These are phyloP conservation scores for Quercus parvula DNA, from an alignment of 306 rosid genomes.

Conservation along the genomic window DNA sequence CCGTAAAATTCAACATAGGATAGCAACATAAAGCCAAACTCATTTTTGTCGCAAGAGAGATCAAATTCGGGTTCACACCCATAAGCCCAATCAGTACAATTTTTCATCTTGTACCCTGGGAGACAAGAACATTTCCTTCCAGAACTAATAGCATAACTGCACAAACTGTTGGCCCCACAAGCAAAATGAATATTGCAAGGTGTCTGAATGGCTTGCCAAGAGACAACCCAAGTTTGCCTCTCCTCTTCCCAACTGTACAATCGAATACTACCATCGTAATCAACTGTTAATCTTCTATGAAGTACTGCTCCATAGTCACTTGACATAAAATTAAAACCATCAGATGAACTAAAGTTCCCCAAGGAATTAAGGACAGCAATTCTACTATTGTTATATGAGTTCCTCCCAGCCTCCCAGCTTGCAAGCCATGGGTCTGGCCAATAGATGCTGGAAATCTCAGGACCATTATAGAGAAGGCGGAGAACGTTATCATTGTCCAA, in stretches of 20 bases:
- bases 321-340: not conserved
- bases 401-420: not conserved
- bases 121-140: conserved; percentile 23
- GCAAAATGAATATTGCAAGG: not conserved
- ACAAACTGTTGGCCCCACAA: conserved; percentile 19
- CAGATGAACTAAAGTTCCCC: not conserved
- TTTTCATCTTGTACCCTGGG: conserved; percentile 4
- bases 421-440: not conserved
- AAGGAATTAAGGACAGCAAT: not conserved
- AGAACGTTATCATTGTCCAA: not conserved
- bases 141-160: not conserved
- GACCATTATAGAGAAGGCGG: not conserved
- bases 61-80: conserved; percentile 18
- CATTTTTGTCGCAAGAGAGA: conserved; percentile 3
- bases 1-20: conserved; percentile 15
- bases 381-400: not conserved
- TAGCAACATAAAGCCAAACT: conserved; percentile 8
- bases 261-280: not conserved
- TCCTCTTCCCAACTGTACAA: not conserved
- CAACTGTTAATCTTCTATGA: not conserved
- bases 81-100: conserved; percentile 11
- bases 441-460: not conserved
- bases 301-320: not conserved
- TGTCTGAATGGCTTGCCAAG: not conserved
- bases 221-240: not conserved